Conservation (phyloP, 2,329 filamentous ascomycete species). For the Penicillium sp. region DNA sequence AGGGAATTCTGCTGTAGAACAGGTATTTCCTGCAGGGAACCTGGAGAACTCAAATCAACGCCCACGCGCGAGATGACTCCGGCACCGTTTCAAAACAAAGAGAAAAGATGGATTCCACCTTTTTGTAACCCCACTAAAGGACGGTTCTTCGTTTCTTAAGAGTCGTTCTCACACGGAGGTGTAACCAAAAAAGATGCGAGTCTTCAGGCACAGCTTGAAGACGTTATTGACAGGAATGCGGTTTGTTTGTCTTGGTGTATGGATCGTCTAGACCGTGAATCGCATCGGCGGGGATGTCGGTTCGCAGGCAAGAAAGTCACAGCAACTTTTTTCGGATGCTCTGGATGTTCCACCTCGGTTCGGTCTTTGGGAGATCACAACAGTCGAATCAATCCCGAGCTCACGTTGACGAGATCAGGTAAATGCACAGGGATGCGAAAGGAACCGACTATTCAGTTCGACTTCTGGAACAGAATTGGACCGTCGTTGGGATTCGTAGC, state of each 20-base stretch:
- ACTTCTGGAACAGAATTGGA: not conserved
- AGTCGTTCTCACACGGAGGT: constrained; percentile 20
- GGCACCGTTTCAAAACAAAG: constrained; percentile 21
- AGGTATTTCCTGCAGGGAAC: constrained; percentile 21
- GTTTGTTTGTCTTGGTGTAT: constrained; percentile 1
- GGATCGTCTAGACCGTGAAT: constrained; percentile 25
- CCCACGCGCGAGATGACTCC: constrained; percentile 27
- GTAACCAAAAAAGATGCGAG: not conserved
- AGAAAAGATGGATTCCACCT: constrained; percentile 23
- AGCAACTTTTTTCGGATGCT: not conserved
- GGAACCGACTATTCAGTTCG: not conserved
- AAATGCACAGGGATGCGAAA: constrained; percentile 4
- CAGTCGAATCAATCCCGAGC: not conserved
- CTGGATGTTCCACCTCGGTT: not conserved
- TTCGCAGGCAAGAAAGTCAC: not conserved
- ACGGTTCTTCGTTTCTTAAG: constrained; percentile 25
- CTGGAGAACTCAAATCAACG: constrained; percentile 21
- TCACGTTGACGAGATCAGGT: not conserved
- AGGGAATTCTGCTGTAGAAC: constrained; percentile 30
- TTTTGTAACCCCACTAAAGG: constrained; percentile 32
- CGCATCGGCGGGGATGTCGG: constrained; percentile 24
- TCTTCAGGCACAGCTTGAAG: not conserved
- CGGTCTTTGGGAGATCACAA: not conserved
- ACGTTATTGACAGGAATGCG: not conserved
- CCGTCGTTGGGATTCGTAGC: not conserved